Conservation (phyloP, 371 early-diverging fungal genomes). For the Lichtheimia ornata region DNA sequence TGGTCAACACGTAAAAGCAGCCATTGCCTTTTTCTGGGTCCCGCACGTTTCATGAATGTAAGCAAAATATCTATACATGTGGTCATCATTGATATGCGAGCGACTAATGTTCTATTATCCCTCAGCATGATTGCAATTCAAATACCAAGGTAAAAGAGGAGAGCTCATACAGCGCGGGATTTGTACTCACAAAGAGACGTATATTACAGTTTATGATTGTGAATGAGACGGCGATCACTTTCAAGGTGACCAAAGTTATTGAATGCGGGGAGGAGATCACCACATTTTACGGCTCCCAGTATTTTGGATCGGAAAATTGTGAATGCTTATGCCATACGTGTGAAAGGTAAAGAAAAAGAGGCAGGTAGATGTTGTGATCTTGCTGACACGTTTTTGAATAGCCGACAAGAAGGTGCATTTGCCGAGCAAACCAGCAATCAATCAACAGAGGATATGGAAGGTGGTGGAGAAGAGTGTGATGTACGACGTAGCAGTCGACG, state of each 20-base stretch:
- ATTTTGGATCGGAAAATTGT: slow-evolving; percentile 84
- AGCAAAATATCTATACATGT: background rate
- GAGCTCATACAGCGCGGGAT: background rate
- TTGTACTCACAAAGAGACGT: background rate
- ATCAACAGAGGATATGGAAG: too few species aligned
- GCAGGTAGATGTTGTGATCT: too few species aligned
- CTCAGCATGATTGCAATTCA: background rate
- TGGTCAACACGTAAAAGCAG: slow-evolving; percentile 69
- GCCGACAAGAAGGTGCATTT: slow-evolving; percentile 2
- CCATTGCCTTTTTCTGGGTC: slow-evolving; percentile 86
- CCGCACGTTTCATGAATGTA: slow-evolving; percentile 91
- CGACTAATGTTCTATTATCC: background rate
- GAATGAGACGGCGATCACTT: slow-evolving; percentile 63
- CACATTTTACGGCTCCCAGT: slow-evolving; percentile 79
- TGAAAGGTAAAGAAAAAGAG: slow-evolving; percentile 37
- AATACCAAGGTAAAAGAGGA: background rate
- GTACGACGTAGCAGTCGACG: too few species aligned
- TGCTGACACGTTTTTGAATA: background rate
- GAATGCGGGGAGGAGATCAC: slow-evolving; percentile 85
- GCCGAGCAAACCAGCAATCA: background rate
- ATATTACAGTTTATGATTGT: slow-evolving; percentile 53
- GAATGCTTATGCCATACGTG: slow-evolving; percentile 91
- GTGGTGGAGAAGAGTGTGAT: too few species aligned
- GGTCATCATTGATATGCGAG: background rate
- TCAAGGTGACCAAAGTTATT: slow-evolving; percentile 74